A percentile compares a stretch with the other conserved stretches of the same genome.
These are phyloP conservation scores for Trichocladium antarcticum DNA, from an alignment of 495 filamentous ascomycete species.

Conservation along the genomic window DNA sequence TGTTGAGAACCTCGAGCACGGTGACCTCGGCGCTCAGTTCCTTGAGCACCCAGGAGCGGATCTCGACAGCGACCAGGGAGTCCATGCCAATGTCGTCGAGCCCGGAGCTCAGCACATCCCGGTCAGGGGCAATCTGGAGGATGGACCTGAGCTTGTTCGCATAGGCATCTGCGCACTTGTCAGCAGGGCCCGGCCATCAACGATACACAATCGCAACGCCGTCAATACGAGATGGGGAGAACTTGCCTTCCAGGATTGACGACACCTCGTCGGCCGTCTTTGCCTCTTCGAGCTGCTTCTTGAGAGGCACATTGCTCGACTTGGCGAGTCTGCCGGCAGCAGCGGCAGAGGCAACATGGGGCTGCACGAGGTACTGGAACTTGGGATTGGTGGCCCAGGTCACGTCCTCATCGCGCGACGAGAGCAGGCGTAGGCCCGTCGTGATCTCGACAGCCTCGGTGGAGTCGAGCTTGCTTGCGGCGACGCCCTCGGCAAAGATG, in stretches of 20 bases:
- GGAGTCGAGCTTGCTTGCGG: conserved; percentile 6
- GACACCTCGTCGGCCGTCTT: conserved; percentile 1
- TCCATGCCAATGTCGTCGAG: conserved; percentile 30
- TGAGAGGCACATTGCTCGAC: background rate
- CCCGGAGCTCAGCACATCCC: background rate
- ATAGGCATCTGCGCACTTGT: background rate
- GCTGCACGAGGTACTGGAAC: conserved; percentile 7
- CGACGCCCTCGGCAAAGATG: conserved; percentile 9
- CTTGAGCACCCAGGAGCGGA: conserved; percentile 36
- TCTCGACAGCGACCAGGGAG: conserved; percentile 35
- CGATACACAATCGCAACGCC: background rate
- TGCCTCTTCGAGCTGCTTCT: background rate
- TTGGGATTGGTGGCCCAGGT: background rate
- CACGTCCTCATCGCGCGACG: background rate
- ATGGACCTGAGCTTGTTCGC: conserved; percentile 3
- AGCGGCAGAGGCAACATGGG: background rate
- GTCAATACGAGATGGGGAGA: background rate
- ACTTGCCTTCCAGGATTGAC: background rate
- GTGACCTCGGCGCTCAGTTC: conserved; percentile 35
- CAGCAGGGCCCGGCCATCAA: background rate
- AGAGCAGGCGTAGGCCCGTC: background rate
- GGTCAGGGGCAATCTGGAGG: conserved; percentile 2
- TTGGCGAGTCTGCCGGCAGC: background rate
- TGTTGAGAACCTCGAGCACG: conserved; percentile 39
- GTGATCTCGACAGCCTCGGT: background rate